Evolutionary conservation across 495 filamentous ascomycete species (phyloP).

Genomic region (Neurospora sp.): DNA sequence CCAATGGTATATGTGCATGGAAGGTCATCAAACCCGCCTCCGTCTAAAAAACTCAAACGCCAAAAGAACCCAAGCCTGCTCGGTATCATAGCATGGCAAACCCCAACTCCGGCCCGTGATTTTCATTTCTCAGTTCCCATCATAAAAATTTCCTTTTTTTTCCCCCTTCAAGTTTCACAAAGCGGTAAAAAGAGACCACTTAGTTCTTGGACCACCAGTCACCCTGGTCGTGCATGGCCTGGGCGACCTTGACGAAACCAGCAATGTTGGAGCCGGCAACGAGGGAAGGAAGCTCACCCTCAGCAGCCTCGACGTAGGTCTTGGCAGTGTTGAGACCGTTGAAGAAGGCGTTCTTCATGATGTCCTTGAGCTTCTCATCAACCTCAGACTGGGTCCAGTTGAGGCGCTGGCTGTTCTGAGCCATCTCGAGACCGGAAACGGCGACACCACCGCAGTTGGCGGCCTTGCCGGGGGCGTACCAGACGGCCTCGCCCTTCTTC

Average conservation of each 20-base stretch:
- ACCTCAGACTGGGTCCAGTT: constrained; percentile 84
- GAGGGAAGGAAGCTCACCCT: constrained; percentile 79
- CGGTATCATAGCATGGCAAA: not conserved
- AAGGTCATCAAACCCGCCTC: not conserved
- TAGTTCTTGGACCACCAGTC: constrained; percentile 71
- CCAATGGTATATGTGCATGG: not conserved
- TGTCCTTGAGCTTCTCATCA: constrained; percentile 80
- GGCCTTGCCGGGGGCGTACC: constrained; percentile 95
- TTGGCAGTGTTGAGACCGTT: constrained; percentile 83
- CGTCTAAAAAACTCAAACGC: not conserved
- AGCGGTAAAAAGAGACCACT: not conserved
- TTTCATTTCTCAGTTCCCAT: not conserved
- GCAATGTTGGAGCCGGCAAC: constrained; percentile 95
- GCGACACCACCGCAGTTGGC: constrained; percentile 97
- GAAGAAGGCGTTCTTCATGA: constrained; percentile 92
- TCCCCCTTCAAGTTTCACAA: not conserved
- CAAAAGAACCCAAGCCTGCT: not conserved
- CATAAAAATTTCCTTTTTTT: not conserved
- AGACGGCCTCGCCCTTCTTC: constrained; percentile 63
- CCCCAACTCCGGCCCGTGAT: not conserved
- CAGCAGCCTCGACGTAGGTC: constrained; percentile 66
- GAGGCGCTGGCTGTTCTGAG: constrained; percentile 84
- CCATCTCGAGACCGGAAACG: constrained; percentile 97
- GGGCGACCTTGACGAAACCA: constrained; percentile 91
- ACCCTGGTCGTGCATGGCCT: constrained; percentile 91